phyloP scores from a whole-genome alignment of 1,284 basidiomycete genomes.

The Takashimella tepidaria region DNA sequence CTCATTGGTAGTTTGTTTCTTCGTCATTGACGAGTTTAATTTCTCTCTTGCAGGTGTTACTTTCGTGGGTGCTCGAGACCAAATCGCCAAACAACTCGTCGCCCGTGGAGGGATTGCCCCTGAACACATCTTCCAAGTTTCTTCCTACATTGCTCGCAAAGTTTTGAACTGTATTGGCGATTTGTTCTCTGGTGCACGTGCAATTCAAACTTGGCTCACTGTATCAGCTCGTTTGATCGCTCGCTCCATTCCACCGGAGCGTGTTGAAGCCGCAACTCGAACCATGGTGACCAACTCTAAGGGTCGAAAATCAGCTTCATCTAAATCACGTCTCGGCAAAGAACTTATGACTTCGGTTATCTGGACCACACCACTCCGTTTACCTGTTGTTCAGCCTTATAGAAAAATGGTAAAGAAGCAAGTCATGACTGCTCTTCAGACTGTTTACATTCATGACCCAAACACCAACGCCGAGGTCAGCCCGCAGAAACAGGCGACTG shows the following conservation, averaged over 20 bases:
- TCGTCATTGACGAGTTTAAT: not conserved
- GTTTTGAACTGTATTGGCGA: constrained; percentile 82
- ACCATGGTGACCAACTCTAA: constrained; percentile 2
- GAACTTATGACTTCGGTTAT: constrained; percentile 95
- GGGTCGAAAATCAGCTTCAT: too few species aligned
- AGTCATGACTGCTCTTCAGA: constrained; percentile 78
- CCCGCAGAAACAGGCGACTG: constrained; percentile 80
- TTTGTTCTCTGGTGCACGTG: constrained; percentile 83
- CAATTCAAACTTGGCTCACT: constrained; percentile 89
- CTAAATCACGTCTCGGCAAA: constrained; percentile 56
- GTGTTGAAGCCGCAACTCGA: constrained; percentile 53
- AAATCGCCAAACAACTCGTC: constrained; percentile 84
- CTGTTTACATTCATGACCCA: constrained; percentile 90
- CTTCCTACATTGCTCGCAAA: constrained; percentile 78
- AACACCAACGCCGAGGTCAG: constrained; percentile 75
- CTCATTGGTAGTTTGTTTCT: not conserved
- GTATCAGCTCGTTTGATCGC: constrained; percentile 76
- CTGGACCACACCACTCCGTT: constrained; percentile 91
- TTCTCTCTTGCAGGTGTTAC: too few species aligned
- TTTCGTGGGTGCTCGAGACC: constrained; percentile 88
- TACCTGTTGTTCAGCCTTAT: constrained; percentile 96
- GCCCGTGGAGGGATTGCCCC: constrained; percentile 68
- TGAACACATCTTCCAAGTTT: constrained; percentile 68
- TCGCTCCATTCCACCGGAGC: constrained; percentile 75
- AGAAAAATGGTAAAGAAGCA: constrained; percentile 74